phyloP scores from a whole-genome alignment of 1,284 basidiomycete species.

The Laetiporus sulphureus region DNA sequence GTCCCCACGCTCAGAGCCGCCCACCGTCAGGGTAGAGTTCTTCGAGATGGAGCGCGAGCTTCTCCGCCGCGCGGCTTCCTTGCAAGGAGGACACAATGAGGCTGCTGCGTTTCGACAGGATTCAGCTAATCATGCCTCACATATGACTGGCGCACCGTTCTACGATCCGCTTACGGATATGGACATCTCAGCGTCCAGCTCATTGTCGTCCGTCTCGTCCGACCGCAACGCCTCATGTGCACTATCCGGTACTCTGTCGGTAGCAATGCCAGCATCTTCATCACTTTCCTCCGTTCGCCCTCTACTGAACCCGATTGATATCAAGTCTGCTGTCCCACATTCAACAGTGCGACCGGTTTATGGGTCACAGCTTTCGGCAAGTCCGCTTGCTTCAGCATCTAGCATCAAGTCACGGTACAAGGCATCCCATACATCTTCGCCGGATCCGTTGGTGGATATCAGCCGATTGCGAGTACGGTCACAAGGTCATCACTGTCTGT shows the following conservation, averaged over 20 bases:
- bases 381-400: conserved; percentile 14
- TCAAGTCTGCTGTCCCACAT: conserved; percentile 9
- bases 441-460: conserved; percentile 65
- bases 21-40: conserved; percentile 13
- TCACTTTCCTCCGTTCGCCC: conserved; percentile 11
- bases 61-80: conserved; percentile 23
- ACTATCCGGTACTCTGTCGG: conserved; percentile 5
- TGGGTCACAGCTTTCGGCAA: conserved; percentile 11
- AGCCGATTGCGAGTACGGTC: conserved; percentile 68
- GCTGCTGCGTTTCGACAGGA: conserved; percentile 18
- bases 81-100: conserved; percentile 26
- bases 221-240: conserved; percentile 7
- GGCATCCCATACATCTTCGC: conserved; percentile 17
- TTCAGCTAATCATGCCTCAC: conserved; percentile 11
- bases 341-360: conserved; percentile 13
- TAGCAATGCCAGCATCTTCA: conserved; percentile 6
- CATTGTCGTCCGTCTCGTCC: conserved; percentile 8
- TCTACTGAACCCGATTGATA: conserved; percentile 15
- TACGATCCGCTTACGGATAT: conserved; percentile 28
- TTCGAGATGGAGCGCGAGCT: conserved; percentile 24
- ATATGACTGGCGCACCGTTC: conserved; percentile 18
- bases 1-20: conserved; percentile 14
- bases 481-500: conserved; percentile 71
- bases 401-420: conserved; percentile 15
- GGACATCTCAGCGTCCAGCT: conserved; percentile 14